These are phyloP conservation scores for Brassica cretica DNA, from an alignment of 345 rosid genomes.

Conservation along the genomic window DNA sequence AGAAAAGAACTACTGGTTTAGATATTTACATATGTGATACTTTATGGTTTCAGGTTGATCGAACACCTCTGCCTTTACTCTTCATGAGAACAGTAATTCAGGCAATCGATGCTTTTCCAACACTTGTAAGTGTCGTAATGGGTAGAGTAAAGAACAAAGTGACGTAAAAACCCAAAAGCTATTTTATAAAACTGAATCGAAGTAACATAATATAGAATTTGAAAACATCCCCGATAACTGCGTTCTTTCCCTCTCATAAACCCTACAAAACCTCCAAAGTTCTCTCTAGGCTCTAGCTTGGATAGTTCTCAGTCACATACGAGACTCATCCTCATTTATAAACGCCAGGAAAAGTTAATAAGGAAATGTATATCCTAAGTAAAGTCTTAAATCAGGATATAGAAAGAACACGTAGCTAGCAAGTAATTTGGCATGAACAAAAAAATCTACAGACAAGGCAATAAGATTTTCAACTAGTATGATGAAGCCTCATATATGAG, in stretches of 20 bases:
- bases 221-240: neutral
- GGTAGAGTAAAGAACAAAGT: slow-evolving; percentile 4
- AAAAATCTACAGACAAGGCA: neutral
- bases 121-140: slow-evolving; percentile 56
- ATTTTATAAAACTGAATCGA: neutral
- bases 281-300: slow-evolving; percentile 10
- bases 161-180: neutral
- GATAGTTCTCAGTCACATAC: neutral
- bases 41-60: slow-evolving; percentile 75
- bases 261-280: slow-evolving; percentile 3
- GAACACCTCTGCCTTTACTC: slow-evolving; percentile 83
- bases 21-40: slow-evolving; percentile 22
- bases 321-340: neutral
- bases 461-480: neutral
- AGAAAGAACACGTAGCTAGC: neutral
- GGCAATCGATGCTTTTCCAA: slow-evolving; percentile 92
- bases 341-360: neutral
- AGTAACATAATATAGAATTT: slow-evolving; percentile 16
- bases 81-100: slow-evolving; percentile 99
- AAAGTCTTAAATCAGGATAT: slow-evolving; percentile 1
- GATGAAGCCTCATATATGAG: slow-evolving; percentile 13
- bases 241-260: neutral
- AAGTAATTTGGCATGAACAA: neutral
- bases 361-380: neutral
- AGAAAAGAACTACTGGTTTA: slow-evolving; percentile 4